phyloP scores from a whole-genome alignment of 2,329 filamentous ascomycete genomes.

The Verticillium zaregamsianum region DNA sequence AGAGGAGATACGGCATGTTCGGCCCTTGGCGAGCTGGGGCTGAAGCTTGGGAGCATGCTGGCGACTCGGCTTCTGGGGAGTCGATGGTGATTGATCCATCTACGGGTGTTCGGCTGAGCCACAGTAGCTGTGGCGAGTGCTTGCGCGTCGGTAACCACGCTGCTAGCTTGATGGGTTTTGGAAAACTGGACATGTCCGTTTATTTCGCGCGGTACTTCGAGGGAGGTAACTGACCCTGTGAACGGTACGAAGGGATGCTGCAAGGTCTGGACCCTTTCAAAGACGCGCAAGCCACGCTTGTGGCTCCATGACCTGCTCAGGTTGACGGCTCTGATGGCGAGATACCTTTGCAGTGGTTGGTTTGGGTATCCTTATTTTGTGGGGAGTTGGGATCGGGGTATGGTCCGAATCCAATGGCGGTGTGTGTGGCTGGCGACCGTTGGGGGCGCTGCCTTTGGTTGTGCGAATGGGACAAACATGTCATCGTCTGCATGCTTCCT shows the following conservation, averaged over 20 bases:
- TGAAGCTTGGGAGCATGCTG: neutral
- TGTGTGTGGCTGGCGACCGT: neutral
- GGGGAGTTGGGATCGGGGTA: neutral
- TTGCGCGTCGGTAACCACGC: constrained; percentile 5
- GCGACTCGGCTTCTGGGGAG: neutral
- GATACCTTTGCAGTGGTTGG: neutral
- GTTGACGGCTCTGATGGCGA: neutral
- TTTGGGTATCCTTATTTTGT: neutral
- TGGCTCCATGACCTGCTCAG: neutral
- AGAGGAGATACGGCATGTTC: neutral
- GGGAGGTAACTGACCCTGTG: neutral
- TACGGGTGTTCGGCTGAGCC: neutral
- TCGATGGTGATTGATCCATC: neutral
- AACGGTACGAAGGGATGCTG: neutral
- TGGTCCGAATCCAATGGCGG: neutral
- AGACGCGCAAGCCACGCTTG: neutral
- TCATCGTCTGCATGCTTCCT: no score
- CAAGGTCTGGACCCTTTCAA: neutral
- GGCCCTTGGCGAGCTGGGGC: neutral
- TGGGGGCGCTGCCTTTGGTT: neutral
- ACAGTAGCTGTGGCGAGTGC: constrained; percentile 11
- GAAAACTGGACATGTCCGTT: neutral
- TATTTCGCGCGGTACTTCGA: neutral
- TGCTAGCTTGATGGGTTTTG: neutral
- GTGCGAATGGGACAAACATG: no score